Percentiles rank a stretch among this genome's conserved stretches.
Evolutionary conservation across 2,329 filamentous ascomycete genomes (phyloP).

Genomic region (Clonostachys rosea): DNA sequence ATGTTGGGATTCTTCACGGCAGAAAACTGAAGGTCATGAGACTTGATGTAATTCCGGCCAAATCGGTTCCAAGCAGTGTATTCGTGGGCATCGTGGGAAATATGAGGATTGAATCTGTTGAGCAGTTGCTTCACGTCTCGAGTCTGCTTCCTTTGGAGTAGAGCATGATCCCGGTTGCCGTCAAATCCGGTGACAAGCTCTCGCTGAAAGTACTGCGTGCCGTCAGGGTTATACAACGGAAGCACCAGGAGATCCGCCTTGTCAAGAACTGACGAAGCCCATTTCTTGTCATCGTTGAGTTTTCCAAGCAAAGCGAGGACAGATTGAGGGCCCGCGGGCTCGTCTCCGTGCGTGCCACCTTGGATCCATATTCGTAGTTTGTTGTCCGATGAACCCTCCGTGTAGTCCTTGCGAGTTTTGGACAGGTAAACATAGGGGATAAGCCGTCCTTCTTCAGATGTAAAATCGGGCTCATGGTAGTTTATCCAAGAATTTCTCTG

Average conservation of each 20-base stretch:
- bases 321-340: conserved; percentile 5
- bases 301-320: conserved; percentile 6
- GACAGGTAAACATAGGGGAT: conserved; percentile 10
- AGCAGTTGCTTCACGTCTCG: conserved; percentile 3
- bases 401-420: not conserved
- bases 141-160: conserved; percentile 4
- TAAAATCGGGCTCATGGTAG: conserved; percentile 7
- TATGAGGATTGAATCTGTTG: conserved; percentile 4
- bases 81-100: conserved; percentile 6
- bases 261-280: conserved; percentile 3
- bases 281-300: conserved; percentile 2
- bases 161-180: conserved; percentile 5
- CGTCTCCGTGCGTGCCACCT: conserved; percentile 4
- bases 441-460: conserved; percentile 10
- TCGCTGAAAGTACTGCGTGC: conserved; percentile 5
- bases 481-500: conserved; percentile 10
- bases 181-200: conserved; percentile 4
- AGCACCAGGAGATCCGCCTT: conserved; percentile 4
- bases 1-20: conserved; percentile 6
- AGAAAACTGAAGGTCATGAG: conserved; percentile 4
- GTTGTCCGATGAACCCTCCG: not conserved
- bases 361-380: conserved; percentile 7
- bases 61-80: conserved; percentile 2
- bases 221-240: conserved; percentile 6
- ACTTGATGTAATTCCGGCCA: conserved; percentile 2